Evolutionary conservation across 2,329 filamentous ascomycete species (phyloP).

Genomic region (Fusarium humuli): DNA sequence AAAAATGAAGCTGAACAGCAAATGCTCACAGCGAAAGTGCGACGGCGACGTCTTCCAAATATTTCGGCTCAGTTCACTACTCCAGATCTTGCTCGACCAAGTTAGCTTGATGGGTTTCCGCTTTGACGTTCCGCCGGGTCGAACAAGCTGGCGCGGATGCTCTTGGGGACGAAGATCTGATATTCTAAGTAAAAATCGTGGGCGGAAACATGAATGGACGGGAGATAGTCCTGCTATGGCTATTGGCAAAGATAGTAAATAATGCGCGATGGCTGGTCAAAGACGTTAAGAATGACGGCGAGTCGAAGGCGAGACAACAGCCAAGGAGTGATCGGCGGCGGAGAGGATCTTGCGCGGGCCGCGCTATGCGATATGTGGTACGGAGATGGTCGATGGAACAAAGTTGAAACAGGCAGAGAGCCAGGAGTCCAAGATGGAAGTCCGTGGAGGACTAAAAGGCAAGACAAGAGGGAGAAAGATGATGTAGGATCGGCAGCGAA

Average conservation of each 20-base stretch:
- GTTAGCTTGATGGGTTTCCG: conserved; percentile 2
- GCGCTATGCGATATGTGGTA: conserved; percentile 39
- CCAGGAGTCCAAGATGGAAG: conserved; percentile 19
- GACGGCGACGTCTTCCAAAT: neutral
- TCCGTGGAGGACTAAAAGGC: neutral
- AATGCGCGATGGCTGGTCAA: conserved; percentile 21
- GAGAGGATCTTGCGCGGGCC: conserved; percentile 35
- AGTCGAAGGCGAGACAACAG: conserved; percentile 30
- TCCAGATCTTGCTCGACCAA: neutral
- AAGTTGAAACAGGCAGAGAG: conserved; percentile 39
- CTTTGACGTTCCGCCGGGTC: conserved; percentile 1
- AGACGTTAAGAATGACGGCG: conserved; percentile 29
- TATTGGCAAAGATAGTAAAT: conserved; percentile 13
- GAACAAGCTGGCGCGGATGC: conserved; percentile 5
- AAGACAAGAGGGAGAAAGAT: conserved; percentile 3
- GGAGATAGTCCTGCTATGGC: neutral
- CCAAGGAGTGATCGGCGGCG: conserved; percentile 40
- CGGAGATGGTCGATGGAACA: conserved; percentile 33
- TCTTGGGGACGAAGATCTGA: conserved; percentile 9
- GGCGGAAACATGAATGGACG: neutral
- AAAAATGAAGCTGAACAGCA: neutral
- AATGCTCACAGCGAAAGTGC: conserved; percentile 3
- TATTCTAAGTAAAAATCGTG: neutral
- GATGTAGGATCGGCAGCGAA: conserved; percentile 18
- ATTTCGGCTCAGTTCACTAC: neutral